phyloP scores from a whole-genome alignment of 2,329 filamentous ascomycete species.

The Graphiopsis chlorocephala region DNA sequence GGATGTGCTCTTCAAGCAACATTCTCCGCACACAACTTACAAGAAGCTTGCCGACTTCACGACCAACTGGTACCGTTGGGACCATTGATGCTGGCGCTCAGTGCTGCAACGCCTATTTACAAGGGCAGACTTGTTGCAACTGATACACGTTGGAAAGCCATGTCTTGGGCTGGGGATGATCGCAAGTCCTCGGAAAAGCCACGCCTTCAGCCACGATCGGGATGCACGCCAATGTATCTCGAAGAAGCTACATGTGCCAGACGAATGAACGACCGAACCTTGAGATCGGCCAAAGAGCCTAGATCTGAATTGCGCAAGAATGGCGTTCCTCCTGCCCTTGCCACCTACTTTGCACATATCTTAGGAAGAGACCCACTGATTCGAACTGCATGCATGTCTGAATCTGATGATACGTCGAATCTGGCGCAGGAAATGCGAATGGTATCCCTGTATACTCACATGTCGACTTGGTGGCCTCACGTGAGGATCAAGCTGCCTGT shows the following conservation, averaged over 20 bases:
- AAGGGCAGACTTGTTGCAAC: neutral
- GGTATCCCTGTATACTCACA: neutral
- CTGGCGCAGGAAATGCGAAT: neutral
- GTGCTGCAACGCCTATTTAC: constrained; percentile 1
- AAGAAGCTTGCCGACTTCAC: neutral
- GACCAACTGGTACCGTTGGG: neutral
- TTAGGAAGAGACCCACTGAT: neutral
- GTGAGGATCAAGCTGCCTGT: neutral
- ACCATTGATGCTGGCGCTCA: neutral
- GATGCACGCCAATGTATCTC: neutral
- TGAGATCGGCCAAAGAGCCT: neutral
- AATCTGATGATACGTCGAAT: neutral
- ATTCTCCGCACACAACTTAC: neutral
- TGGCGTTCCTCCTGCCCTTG: neutral
- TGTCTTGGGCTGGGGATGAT: neutral
- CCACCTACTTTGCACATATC: neutral
- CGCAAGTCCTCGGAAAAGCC: neutral
- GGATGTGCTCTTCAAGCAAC: neutral
- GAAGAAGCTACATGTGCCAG: neutral
- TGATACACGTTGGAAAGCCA: neutral
- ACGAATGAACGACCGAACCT: neutral
- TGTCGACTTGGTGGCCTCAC: neutral
- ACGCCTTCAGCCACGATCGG: neutral
- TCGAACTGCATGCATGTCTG: neutral
- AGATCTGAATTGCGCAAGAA: neutral